Evolutionary conservation across 768 basidiomycete species (phyloP), one percentile per base, ranked within the genome.

Genomic region (Leccinum longicurvipes): DNA sequence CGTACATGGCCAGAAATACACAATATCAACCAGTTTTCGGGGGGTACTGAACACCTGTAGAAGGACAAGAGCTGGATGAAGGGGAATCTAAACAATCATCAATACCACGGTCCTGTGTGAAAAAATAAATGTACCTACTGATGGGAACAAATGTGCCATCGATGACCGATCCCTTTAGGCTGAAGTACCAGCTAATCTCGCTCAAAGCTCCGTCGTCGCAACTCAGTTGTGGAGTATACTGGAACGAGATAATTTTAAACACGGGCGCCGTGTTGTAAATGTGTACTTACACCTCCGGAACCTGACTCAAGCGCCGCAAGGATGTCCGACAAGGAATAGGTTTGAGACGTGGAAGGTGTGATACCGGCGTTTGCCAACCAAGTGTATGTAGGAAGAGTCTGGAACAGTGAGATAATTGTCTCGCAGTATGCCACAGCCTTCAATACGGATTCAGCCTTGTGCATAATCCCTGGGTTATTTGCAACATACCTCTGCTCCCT

Each of bases 281-380:
- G 32, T 36, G 24, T 42, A 66, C 61, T 54, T 65, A 67, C 54
- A 36, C 82, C 85, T 28, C 81, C 84, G 5, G 79, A 81, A 31
- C 76, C 82, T 11, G 72, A 53, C 67, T 79, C 74, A 47, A 91
- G 72, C 3, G 86, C 88, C 34, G 76, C 65, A 11, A 76, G 75
- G 46, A 90, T 64, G 10, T 75, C 64, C 14, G 80, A 72, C 17
- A 88, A 76, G 0, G 82, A 82, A 67, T 83, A 84, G 0, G 87
- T 88, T 60, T 72, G 66, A 57, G 70, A 74, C 3, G 74, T 71
- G n/a, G 79, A 79, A 12, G 92, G 92, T 3, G 80, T 82, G 61
- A 93, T 93, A 24, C 89, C 89, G n/a, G 79, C 84, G 21, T 79
- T 72, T 14, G 76, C 72, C 39, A 93, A 83, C 82, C 82, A 91